phyloP scores from a whole-genome alignment of 2,329 filamentous ascomycete species.

The Trichophyton schoenleinii region DNA sequence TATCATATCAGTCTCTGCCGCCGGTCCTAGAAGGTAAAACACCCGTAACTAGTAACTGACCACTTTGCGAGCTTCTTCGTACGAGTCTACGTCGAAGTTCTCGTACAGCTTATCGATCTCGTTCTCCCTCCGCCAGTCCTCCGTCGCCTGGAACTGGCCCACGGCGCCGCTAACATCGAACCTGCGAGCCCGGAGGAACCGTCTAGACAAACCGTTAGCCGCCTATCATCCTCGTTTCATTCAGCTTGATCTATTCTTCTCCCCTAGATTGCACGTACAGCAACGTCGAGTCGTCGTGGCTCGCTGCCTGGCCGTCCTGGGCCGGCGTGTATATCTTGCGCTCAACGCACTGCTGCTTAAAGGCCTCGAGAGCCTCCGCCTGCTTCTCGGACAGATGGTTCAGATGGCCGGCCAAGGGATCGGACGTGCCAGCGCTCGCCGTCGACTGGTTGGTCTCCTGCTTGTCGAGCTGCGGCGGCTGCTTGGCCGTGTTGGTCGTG shows the following conservation, averaged over 20 bases:
- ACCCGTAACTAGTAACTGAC: constrained; percentile 35
- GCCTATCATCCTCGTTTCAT: background rate
- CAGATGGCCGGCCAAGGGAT: constrained; percentile 49
- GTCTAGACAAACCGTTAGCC: constrained; percentile 37
- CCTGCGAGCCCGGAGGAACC: constrained; percentile 72
- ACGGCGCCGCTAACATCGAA: constrained; percentile 68
- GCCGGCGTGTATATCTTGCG: constrained; percentile 41
- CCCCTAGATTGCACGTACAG: constrained; percentile 25
- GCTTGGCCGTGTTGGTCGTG: constrained; percentile 7
- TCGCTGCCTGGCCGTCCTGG: constrained; percentile 24
- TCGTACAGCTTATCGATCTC: constrained; percentile 67
- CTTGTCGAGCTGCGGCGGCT: background rate
- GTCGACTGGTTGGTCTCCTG: constrained; percentile 3
- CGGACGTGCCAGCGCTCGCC: constrained; percentile 3
- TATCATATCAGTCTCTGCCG: background rate
- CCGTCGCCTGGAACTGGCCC: constrained; percentile 74
- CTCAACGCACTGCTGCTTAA: constrained; percentile 57
- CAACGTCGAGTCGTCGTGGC: constrained; percentile 37
- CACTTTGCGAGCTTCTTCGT: constrained; percentile 61
- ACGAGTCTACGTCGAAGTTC: constrained; percentile 73
- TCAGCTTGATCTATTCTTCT: no score
- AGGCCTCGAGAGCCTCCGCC: constrained; percentile 52
- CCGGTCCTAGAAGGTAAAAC: background rate
- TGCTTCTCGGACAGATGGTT: constrained; percentile 62
- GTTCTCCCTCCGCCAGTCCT: constrained; percentile 73